Evolutionary conservation across 805 yeast genomes (phyloP), one percentile per base, ranked within the genome.

Genomic region (Yamadazyma olivae): DNA sequence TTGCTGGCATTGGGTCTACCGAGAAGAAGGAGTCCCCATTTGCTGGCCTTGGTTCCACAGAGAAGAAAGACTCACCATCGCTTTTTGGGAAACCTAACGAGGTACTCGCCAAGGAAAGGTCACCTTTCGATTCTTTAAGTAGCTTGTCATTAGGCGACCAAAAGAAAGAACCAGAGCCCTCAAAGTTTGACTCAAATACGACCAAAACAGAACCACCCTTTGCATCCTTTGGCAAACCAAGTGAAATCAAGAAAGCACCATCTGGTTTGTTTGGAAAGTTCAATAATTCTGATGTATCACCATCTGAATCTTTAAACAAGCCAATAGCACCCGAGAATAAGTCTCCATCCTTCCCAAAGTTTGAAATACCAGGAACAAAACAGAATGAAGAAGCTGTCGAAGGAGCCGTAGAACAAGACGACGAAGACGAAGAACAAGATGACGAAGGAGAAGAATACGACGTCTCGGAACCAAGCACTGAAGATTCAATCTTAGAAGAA

Each of bases 171-270:
- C 23, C 7, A n/a, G n/a, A n/a, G n/a, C n/a, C n/a, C n/a, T n/a
- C n/a, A n/a, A n/a, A n/a, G n/a, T n/a, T n/a, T n/a, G 23, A 21
- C 24, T 4, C 12, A 26, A 17, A 19, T 22, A 19, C 16, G 26
- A n/a, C 20, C 16, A 17, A 25, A 26, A n/a, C 10, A n/a, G 14
- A 14, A 6, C 16, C 38, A 15, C 32, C 37, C 6, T 34, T 30
- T 35, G 29, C 28, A 17, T 20, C 15, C 17, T 13, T 15, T 14
- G 19, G 6, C 16, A 27, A 5, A 7, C 30, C n/a, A n/a, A n/a
- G n/a, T n/a, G n/a, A n/a, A n/a, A n/a, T n/a, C n/a, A n/a, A n/a
- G n/a, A n/a, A n/a, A n/a, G n/a, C n/a, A n/a, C n/a, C n/a, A n/a
- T n/a, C n/a, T n/a, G n/a, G n/a, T n/a, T n/a, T n/a, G n/a, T n/a